Evolutionary conservation across 495 filamentous ascomycete species (phyloP), one percentile per base, ranked within the genome.

Genomic region (Neurospora africana): DNA sequence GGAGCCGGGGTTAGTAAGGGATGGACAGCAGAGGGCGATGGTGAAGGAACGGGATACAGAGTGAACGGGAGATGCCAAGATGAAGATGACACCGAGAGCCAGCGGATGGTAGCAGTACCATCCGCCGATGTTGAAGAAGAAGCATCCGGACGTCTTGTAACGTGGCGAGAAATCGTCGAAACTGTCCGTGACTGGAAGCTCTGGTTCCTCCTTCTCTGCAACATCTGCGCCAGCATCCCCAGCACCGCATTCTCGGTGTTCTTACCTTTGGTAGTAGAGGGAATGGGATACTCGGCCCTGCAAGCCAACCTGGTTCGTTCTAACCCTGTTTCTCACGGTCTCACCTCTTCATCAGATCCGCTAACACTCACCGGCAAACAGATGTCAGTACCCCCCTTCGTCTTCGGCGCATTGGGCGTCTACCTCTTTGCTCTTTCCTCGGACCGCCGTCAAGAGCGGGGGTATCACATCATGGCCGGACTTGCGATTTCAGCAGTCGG

Each of bases 331-430:
- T 65, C 21, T 27, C 35, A 35, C 35, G 35, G 35, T 15, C 38
- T 39, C 23, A 35, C 23, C 44, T 40, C 17, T 21, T 1, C 10
- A 10, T 68, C 35, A 19, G 17, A 8, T 39, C 23, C 35, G 19
- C 30, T 33, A 30, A 43, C 9, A 70, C 61, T 70, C 68, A 38
- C 8, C 11, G n/a, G 17, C 17, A 47, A 72, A 38, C 30, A 76
- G 61, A 83, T 90, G 38, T 82, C 84, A n/a, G 85, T 85, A 13
- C 87, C 88, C 13, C 87, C 87, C 2, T 87, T 85, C 73, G 72
- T 87, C 21, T 82, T 80, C 72, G 87, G 86, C 69, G 85, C 85
- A 2, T 71, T 81, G 23, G 79, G 81, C 0, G 80, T 89, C 9
- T 83, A 82, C 74, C 69, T 80, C 13, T 79, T 76, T 43, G 79